Evolutionary conservation across 2,329 filamentous ascomycete species (phyloP), one percentile per base, ranked within the genome.

Genomic region (Fusarium sp.): DNA sequence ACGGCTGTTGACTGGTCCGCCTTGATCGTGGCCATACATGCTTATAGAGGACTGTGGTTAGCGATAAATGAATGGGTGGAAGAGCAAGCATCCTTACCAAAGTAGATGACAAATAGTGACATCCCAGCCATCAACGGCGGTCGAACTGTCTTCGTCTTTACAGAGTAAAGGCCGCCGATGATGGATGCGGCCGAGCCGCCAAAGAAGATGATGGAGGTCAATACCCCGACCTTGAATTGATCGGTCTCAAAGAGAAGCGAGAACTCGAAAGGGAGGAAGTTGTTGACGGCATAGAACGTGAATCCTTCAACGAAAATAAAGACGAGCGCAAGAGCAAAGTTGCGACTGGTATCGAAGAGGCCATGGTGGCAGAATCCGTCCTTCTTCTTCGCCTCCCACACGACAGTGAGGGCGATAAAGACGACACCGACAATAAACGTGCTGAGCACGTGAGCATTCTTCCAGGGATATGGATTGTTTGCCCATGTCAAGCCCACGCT

Each of bases 301-400:
- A 84, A 14, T 81, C 83, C 65, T 84, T 82, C 25, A 76, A 57
- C 74, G 38, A 84, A 83, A n/a, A 84, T 77, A 47, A 81, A 83
- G 7, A 80, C 33, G 3, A 82, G 63, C 1, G 81, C 76, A 63
- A 85, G 78, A 22, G 79, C 37, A 61, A 84, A 84, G 68, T 84
- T 84, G 43, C 81, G 77, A 65, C 79, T 77, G 47, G 33, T 64
- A 17, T 71, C 65, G 76, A 84, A 84, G 3, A 84, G 78, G 4
- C 76, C 80, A 67, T 84, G 82, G 64, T 84, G 82, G 64, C 84
- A 83, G 79, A 85, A 80, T 32, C 83, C 83, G 60, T 84, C 82
- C 32, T 71, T 80, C 70, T 81, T 83, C 20, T 35, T 22, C 12
- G n/a, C 20, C 20, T 33, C 40, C 25, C 22, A 33, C 20, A 45